These are phyloP conservation scores for Lyophyllum shimeji DNA, from an alignment of 768 basidiomycete species.

Conservation along the genomic window DNA sequence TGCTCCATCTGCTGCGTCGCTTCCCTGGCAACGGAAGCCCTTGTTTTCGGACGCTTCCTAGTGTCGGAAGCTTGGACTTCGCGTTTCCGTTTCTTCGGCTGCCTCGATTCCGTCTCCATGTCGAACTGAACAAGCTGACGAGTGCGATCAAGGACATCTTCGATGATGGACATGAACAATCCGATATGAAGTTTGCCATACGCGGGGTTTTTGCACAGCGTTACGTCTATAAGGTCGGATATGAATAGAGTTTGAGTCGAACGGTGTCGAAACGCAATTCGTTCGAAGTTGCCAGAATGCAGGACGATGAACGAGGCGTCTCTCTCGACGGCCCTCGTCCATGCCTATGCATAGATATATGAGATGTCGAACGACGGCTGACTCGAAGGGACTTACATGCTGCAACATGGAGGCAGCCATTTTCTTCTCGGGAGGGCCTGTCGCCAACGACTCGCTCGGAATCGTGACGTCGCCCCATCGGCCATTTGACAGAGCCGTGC, in stretches of 20 bases:
- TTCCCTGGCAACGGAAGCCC: conserved; percentile 4
- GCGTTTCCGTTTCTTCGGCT: not conserved
- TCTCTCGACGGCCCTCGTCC: conserved; percentile 15
- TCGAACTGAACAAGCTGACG: no score
- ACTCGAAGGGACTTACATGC: no score
- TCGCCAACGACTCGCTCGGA: no score
- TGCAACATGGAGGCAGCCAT: no score
- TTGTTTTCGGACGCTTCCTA: conserved; percentile 8
- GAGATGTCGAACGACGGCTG: no score
- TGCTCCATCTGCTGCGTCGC: not conserved
- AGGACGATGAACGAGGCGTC: conserved; percentile 19
- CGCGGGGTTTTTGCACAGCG: conserved; percentile 4
- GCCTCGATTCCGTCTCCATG: not conserved
- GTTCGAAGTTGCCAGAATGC: conserved; percentile 17
- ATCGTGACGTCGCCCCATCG: no score
- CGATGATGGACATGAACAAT: conserved; percentile 16
- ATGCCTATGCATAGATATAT: no score
- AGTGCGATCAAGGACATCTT: conserved; percentile 17
- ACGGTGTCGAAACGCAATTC: conserved; percentile 20
- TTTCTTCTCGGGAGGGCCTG: no score
- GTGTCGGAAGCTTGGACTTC: not conserved
- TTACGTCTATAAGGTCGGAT: conserved; percentile 16
- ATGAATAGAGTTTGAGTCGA: conserved; percentile 19
- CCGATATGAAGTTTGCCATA: conserved; percentile 18
- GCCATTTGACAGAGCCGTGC: no score